Conservation (phyloP, 805 yeast genomes). For the Ogataea pilisensis region DNA sequence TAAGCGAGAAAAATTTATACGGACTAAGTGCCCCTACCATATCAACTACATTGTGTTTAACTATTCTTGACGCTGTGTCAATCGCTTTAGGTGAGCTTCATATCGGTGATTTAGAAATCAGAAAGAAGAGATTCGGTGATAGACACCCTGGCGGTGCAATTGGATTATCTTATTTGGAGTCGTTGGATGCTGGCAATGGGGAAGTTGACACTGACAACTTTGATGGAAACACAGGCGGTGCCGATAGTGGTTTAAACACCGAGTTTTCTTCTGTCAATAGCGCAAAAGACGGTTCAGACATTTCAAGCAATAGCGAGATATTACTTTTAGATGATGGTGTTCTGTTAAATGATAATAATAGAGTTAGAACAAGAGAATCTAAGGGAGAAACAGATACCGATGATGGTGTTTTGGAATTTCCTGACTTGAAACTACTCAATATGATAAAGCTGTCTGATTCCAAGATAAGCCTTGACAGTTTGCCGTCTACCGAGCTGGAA, state of each 20-base stretch:
- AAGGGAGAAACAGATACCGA: constrained; percentile 8
- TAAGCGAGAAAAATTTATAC: constrained; percentile 59
- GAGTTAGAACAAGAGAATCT: constrained; percentile 1
- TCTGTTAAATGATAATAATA: constrained; percentile 17
- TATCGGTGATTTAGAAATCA: constrained; percentile 47
- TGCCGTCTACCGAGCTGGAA: constrained; percentile 32
- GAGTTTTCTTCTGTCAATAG: constrained; percentile 14
- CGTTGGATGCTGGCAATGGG: neutral
- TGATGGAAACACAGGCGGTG: neutral
- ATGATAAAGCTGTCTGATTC: constrained; percentile 24
- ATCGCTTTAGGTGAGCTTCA: constrained; percentile 69
- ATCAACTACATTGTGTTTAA: constrained; percentile 71
- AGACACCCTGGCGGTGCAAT: constrained; percentile 93
- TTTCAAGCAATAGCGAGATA: constrained; percentile 12
- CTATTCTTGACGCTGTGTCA: constrained; percentile 74
- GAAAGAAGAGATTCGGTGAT: constrained; percentile 57
- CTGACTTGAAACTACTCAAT: constrained; percentile 19
- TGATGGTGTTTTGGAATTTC: constrained; percentile 14
- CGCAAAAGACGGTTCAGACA: constrained; percentile 11
- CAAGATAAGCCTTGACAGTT: constrained; percentile 17
- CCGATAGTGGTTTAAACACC: constrained; percentile 9
- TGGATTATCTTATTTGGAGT: constrained; percentile 45
- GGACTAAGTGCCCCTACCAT: constrained; percentile 89
- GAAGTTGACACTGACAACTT: neutral
- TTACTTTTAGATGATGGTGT: constrained; percentile 25